These are phyloP conservation scores for Rhexocercosporidium sp. DNA, from an alignment of 2,329 filamentous ascomycete genomes.

Conservation along the genomic window DNA sequence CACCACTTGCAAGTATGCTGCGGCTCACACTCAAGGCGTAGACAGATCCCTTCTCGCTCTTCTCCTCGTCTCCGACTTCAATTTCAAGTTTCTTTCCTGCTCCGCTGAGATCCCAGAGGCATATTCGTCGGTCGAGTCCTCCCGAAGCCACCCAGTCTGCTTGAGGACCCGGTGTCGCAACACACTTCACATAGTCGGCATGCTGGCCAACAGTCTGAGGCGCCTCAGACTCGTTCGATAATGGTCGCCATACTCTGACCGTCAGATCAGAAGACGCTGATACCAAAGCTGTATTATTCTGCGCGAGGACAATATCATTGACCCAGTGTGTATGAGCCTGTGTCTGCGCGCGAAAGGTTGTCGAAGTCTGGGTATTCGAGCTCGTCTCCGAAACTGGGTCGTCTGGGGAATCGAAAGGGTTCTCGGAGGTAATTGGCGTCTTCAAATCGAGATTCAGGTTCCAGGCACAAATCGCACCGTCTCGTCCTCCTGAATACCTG, in stretches of 20 bases:
- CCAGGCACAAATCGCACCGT: constrained; percentile 97
- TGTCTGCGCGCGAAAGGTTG: constrained; percentile 64
- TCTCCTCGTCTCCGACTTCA: constrained; percentile 81
- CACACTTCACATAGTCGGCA: constrained; percentile 93
- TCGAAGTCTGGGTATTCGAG: constrained; percentile 52
- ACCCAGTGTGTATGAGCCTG: constrained; percentile 82
- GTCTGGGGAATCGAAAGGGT: constrained; percentile 42
- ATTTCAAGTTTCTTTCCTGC: constrained; percentile 87
- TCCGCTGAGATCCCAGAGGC: constrained; percentile 90
- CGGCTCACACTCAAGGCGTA: constrained; percentile 85
- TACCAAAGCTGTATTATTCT: constrained; percentile 68
- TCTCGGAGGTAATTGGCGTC: constrained; percentile 28
- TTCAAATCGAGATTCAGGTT: constrained; percentile 77
- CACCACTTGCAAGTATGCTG: constrained; percentile 86
- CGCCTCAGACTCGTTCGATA: constrained; percentile 65
- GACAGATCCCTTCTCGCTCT: constrained; percentile 88
- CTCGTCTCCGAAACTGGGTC: constrained; percentile 37
- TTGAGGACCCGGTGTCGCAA: constrained; percentile 75
- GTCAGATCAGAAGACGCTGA: constrained; percentile 77
- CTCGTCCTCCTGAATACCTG: constrained; percentile 94
- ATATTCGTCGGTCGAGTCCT: constrained; percentile 89
- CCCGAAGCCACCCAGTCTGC: constrained; percentile 92
- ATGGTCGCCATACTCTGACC: constrained; percentile 79
- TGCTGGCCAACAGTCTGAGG: constrained; percentile 88
- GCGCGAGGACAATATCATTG: constrained; percentile 72